Evolutionary conservation across 1,139 yeast genomes (phyloP), one percentile per base, ranked within the genome.

Genomic region (Geotrichum restrictum): DNA sequence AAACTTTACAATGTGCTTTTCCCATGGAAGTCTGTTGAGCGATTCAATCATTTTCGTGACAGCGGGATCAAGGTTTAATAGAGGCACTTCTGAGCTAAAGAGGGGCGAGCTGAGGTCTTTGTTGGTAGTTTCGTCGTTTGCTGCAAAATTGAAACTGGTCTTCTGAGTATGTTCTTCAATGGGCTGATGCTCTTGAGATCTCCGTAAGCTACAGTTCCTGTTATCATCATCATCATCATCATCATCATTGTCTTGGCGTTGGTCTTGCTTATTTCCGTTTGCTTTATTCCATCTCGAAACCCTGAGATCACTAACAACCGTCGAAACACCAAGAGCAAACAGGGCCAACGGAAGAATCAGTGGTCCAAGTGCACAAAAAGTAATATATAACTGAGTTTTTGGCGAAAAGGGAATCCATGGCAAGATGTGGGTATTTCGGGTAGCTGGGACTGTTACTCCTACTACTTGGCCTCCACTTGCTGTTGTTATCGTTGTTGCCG

Each of bases 21-120:
- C 51, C 71, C 71, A 68, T 2, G 57, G 57, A 31, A 68, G 55
- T 21, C 33, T 42, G 52, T 67, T 68, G 38, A 68, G 56, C 14
- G 51, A 42, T 3, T 45, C 57, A n/a, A 56, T 40, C 44, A 60
- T 59, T 6, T 37, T 34, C 16, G 18, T n/a, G 1, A 41, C 53
- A 10, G 14, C 16, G 8, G 41, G 32, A 13, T 32, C 31, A 29
- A 45, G 16, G 18, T 32, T 24, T 2, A 41, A 41, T n/a, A 22
- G 37, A 22, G 42, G 29, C 14, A 31, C 13, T 18, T 32, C 24
- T 16, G 44, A 18, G 14, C 27, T 33, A 22, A 40, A 40, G 1
- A 40, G 32, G 6, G 8, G 44, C n/a, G n/a, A n/a, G n/a, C n/a
- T n/a, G n/a, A n/a, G n/a, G n/a, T n/a, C n/a, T n/a, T n/a, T n/a